These are phyloP conservation scores for Oemleria cerasiformis DNA, from an alignment of 306 rosid species.

Conservation along the genomic window DNA sequence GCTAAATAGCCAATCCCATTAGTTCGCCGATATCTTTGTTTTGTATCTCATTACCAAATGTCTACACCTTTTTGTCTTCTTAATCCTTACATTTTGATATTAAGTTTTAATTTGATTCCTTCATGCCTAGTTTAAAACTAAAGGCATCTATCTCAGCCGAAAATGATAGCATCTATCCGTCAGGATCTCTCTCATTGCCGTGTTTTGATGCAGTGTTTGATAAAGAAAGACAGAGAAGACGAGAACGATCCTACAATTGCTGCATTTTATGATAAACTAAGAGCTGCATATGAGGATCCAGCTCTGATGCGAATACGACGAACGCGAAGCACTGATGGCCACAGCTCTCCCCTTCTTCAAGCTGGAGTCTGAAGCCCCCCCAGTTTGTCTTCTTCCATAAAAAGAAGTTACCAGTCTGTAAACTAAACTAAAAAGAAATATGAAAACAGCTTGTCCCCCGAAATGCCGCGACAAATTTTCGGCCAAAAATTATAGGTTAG, in stretches of 20 bases:
- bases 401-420: not conserved
- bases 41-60: not conserved
- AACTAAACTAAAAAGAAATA: too few species aligned
- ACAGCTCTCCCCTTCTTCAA: slow-evolving; percentile 53
- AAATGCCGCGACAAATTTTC: not conserved
- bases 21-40: not conserved
- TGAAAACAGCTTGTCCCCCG: not conserved
- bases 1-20: not conserved
- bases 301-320: slow-evolving; percentile 41
- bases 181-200: not conserved
- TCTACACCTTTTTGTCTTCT: not conserved
- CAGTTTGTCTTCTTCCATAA: not conserved
- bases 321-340: slow-evolving; percentile 36
- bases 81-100: too few species aligned
- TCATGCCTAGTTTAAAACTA: not conserved
- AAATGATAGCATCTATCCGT: not conserved
- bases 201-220: slow-evolving; percentile 58
- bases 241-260: slow-evolving; percentile 41
- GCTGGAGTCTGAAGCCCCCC: slow-evolving; percentile 29
- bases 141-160: not conserved
- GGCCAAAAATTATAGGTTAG: not conserved
- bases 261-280: slow-evolving; percentile 52
- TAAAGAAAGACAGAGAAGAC: slow-evolving; percentile 69
- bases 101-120: not conserved
- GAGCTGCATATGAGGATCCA: slow-evolving; percentile 61